Conservation (phyloP, 2,329 filamentous ascomycete species). For the Lasiodiplodia sp. region DNA sequence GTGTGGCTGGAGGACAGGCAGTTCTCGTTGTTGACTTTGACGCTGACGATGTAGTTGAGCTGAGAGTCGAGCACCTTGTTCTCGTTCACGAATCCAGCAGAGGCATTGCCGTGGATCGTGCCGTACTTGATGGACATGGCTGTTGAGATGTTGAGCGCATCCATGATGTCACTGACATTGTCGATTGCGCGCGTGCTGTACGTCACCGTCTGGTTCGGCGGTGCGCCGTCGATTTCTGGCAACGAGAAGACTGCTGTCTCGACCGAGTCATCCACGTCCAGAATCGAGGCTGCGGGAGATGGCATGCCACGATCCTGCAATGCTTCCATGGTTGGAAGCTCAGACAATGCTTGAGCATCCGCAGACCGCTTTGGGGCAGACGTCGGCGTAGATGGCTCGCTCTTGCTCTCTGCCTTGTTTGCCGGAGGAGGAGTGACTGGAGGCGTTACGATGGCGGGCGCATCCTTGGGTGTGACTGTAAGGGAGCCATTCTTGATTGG, state of each 20-base stretch:
- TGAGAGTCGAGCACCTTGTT: conserved; percentile 42
- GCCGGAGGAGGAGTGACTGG: conserved; percentile 32
- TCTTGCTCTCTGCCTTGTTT: not conserved
- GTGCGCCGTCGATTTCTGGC: conserved; percentile 26
- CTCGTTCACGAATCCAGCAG: conserved; percentile 42
- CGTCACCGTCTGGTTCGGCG: conserved; percentile 42
- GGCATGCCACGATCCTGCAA: conserved; percentile 1
- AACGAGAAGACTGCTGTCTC: conserved; percentile 24
- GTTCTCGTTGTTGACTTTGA: conserved; percentile 31
- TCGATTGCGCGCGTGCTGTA: conserved; percentile 42
- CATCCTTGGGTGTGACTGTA: not conserved
- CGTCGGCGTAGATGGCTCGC: conserved; percentile 1
- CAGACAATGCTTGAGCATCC: not conserved
- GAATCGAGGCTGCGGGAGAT: conserved; percentile 17
- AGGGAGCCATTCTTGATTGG: not conserved
- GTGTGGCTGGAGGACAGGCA: conserved; percentile 9
- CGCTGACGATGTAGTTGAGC: conserved; percentile 42
- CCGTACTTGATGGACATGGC: conserved; percentile 49
- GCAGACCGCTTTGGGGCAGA: not conserved
- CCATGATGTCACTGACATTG: conserved; percentile 48
- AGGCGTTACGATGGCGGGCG: conserved; percentile 31
- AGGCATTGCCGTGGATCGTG: conserved; percentile 44
- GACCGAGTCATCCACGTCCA: conserved; percentile 14
- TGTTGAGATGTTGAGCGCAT: conserved; percentile 49
- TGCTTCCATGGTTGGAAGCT: not conserved